Evolutionary conservation across 2,329 filamentous ascomycete genomes (phyloP), one percentile per base, ranked within the genome.

Genomic region (Diplodia seriata): DNA sequence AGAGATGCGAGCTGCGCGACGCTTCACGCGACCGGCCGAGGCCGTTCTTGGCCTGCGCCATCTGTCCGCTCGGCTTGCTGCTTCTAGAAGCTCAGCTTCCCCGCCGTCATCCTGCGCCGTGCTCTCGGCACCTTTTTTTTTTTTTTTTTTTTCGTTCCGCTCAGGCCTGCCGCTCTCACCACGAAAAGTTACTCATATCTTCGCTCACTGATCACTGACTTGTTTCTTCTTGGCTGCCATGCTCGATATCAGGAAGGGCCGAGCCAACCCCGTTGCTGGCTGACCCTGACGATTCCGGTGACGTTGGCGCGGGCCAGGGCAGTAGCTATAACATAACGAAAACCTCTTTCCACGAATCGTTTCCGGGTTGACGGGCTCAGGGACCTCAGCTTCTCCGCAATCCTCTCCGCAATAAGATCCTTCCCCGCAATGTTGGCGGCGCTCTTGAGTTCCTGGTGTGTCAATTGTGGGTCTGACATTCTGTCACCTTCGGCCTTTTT

Each of bases 271-370:
- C 33, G 6, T 38, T n/a, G 43, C 40, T 50, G 59, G 14, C 40
- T 8, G 15, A 11, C n/a, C 26, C 49, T 50, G 38, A 14, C 40
- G 15, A 18, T 47, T 47, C 43, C 12, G 43, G 43, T 38, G 26
- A 47, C 23, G n/a, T 51, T 63, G 59, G 59, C 59, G 59, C 43
- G 38, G 15, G 18, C n/a, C 43, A 31, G 49, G 59, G 29, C n/a
- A 20, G 59, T 63, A 51, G 59, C 59, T 51, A 63, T 63, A 63
- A 63, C 59, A 63, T 63, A 63, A 63, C 59, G 36, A 63, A 63
- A 63, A 63, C 59, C 43, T 63, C 59, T 11, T 14, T 23, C 38
- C 29, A 63, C 59, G 47, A 63, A 63, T 63, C 59, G 47, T 29
- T 38, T 51, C 26, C 59, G 47, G 40, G n/a, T 36, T 11, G 36